phyloP scores from a whole-genome alignment of 83 land plant genomes.

The Picea engelmannii region DNA sequence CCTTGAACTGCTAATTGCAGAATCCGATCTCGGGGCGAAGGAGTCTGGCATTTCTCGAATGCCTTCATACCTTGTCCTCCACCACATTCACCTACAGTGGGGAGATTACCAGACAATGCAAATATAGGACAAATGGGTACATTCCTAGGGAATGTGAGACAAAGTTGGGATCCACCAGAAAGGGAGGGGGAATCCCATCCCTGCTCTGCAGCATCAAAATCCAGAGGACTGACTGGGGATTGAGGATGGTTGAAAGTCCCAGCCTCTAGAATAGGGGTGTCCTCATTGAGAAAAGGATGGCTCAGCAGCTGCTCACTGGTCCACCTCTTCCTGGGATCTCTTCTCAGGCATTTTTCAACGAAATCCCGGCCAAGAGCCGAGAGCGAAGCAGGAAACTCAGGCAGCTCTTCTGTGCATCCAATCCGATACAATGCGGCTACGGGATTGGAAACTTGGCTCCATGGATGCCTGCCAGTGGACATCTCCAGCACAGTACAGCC shows the following conservation, averaged over 20 bases:
- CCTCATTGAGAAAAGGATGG: too few species aligned
- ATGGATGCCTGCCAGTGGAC: conserved; percentile 67
- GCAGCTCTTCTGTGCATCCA: conserved; percentile 48
- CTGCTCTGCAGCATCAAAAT: too few species aligned
- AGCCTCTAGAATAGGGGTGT: too few species aligned
- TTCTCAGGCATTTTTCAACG: conserved; percentile 36
- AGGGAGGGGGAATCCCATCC: not conserved
- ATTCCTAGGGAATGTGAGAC: not conserved
- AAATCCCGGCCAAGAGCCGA: conserved; percentile 52
- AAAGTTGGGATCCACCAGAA: not conserved
- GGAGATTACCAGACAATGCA: too few species aligned
- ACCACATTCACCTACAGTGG: too few species aligned
- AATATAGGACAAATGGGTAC: not conserved
- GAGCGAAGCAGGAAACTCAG: conserved; percentile 34
- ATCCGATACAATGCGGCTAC: conserved; percentile 13
- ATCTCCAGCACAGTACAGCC: conserved; percentile 47
- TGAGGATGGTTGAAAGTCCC: too few species aligned
- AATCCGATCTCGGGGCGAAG: conserved; percentile 5
- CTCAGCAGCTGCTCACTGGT: too few species aligned
- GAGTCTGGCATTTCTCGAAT: not conserved
- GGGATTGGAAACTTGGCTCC: conserved; percentile 28
- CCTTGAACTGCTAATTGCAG: not conserved
- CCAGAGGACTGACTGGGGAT: too few species aligned
- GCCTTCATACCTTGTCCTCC: not conserved
- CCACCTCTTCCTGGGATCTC: conserved; percentile 24